Evolutionary conservation across 371 early-diverging fungal genomes (phyloP), one percentile per base, ranked within the genome.

Genomic region (Rhizopus delemar): DNA sequence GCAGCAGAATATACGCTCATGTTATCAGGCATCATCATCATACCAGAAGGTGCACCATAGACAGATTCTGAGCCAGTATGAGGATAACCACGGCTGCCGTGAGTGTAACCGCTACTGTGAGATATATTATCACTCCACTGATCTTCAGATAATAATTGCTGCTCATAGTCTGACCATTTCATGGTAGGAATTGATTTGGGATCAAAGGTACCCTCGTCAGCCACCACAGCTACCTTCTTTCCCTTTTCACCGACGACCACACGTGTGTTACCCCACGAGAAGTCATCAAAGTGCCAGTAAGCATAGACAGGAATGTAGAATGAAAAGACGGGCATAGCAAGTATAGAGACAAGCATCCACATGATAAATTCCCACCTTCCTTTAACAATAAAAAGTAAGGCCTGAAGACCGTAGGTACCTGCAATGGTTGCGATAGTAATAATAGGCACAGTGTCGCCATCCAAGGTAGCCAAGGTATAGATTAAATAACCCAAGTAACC

Each of bases 211-310:
- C 79, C 78, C 43, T 81, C 81, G 9, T 82, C 83, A 0, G 79
- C 77, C 0, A 69, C 70, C 0, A 67, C 68, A 29, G 55, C 65
- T 36, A 77, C 69, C 78, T 91, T 90, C 63, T 89, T 85, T 31
- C 89, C 89, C 15, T 86, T 87, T 15, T 87, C 90, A 49, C 89
- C 94, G 5, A 89, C 75, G 1, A 93, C 93, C 36, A 90, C 69
- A 69, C 98, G 91, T 12, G 98, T 98, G 70, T 95, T 94, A 72
- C 99, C 99, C 97, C 98, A 97, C 1, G 93, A 93, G 70, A 97
- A 96, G 68, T 97, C 97, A 70, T 98, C 96, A 78, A 97, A 94
- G 78, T 95, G 94, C 95, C 95, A 96, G 91, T 93, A 95, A 31
- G 93, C 80, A 64, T 93, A 94, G 54, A 94, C 59, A 4, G 93